phyloP scores from a whole-genome alignment of 2,329 filamentous ascomycete genomes.

The Sodiomyces alkalinus region DNA sequence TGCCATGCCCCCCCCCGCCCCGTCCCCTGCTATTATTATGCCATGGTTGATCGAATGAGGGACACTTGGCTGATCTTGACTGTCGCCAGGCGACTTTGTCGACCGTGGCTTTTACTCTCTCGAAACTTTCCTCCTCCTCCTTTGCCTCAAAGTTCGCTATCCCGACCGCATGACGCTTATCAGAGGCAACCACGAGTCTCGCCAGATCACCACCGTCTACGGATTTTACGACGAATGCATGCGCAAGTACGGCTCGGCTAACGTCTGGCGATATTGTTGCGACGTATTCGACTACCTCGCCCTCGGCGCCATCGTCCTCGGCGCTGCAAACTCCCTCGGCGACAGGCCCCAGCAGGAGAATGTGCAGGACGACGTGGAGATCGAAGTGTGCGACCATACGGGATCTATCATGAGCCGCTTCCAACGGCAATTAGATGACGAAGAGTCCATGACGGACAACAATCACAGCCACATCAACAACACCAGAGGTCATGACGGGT shows the following conservation, averaged over 20 bases:
- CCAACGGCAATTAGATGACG: slow-evolving; percentile 28
- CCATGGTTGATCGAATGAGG: slow-evolving; percentile 5
- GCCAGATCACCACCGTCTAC: slow-evolving; percentile 94
- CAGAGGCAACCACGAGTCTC: slow-evolving; percentile 86
- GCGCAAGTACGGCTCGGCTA: slow-evolving; percentile 89
- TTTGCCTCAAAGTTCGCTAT: slow-evolving; percentile 94
- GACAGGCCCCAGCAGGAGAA: slow-evolving; percentile 29
- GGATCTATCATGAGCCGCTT: slow-evolving; percentile 66
- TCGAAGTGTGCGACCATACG: slow-evolving; percentile 79
- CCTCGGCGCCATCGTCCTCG: slow-evolving; percentile 78
- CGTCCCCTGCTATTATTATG: not conserved
- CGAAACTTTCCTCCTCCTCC: slow-evolving; percentile 86
- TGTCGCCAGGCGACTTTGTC: slow-evolving; percentile 70
- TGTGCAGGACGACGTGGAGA: slow-evolving; percentile 64
- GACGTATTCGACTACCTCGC: slow-evolving; percentile 97
- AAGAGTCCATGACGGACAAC: slow-evolving; percentile 1
- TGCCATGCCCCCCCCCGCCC: not conserved
- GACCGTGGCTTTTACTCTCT: slow-evolving; percentile 97
- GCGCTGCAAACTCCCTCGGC: slow-evolving; percentile 54
- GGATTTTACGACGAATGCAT: slow-evolving; percentile 97
- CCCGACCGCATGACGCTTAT: slow-evolving; percentile 95
- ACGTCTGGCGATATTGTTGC: slow-evolving; percentile 94
- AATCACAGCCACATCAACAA: no score
- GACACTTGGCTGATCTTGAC: no score
- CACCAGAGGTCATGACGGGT: slow-evolving; percentile 7